Evolutionary conservation across 2,329 filamentous ascomycete genomes (phyloP).

Genomic region (Magnaporthales sp.): DNA sequence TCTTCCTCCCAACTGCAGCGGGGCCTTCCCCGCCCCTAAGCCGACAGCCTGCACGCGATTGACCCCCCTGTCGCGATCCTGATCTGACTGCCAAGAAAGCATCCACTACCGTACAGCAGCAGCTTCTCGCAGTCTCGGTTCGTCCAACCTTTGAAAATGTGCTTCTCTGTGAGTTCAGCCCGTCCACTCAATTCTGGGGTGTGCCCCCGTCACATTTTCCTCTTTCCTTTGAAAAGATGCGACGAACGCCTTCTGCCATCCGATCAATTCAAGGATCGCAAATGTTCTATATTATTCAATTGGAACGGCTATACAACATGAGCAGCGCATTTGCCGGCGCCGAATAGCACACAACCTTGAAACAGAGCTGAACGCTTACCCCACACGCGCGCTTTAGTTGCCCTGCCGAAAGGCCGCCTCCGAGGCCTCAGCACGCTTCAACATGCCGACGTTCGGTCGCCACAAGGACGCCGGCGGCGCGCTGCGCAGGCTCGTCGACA

Average conservation of each 20-base stretch:
- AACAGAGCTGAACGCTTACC: neutral
- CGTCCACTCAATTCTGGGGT: neutral
- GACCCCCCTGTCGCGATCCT: neutral
- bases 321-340: neutral
- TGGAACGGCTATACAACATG: neutral
- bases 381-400: neutral
- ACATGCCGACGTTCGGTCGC: neutral
- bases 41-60: neutral
- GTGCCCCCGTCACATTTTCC: neutral
- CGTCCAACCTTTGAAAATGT: neutral
- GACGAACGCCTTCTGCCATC: neutral
- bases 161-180: conserved; percentile 2
- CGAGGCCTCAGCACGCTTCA: neutral
- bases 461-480: conserved; percentile 3
- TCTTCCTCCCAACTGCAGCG: neutral
- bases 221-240: neutral
- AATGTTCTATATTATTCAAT: neutral
- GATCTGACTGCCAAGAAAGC: neutral
- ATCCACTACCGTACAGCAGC: too few species aligned
- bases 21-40: neutral
- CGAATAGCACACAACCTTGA: neutral
- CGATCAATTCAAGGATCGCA: neutral
- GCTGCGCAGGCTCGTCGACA: conserved; percentile 11
- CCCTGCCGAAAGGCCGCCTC: neutral
- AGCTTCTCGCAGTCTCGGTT: neutral